Evolutionary conservation across 805 yeast genomes (phyloP), one percentile per base, ranked within the genome.

Genomic region (Jamesozyma piceae): DNA sequence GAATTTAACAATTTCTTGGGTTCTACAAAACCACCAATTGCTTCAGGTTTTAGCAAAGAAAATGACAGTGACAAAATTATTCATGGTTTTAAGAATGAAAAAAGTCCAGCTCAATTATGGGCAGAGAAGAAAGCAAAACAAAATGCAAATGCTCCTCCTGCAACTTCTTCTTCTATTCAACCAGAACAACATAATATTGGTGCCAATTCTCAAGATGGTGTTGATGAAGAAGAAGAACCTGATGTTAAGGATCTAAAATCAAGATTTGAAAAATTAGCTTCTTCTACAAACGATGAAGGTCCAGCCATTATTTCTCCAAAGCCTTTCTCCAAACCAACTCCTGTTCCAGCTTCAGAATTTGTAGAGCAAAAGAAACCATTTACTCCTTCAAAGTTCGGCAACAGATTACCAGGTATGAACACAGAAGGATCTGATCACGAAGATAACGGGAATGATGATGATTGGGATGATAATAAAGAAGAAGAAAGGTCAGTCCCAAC

Each of bases 61-160:
- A 40, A 56, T 22, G 49, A 53, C 14, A 27, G 20, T 37, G 67
- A 64, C 33, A 71, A 73, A 46, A 63, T 72, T 3, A 72, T 73
- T 37, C 77, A 79, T 42, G 90, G 86, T 32, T 65, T 78, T 39
- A 74, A 74, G 47, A 75, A 72, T 47, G 96, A 95, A 47, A 84
- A 86, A 63, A 83, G 95, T 6, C 96, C 97, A 20, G 96, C 96
- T 24, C 96, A 88, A 66, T 55, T 85, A 24, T 88, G 97, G 97
- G 97, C 96, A 20, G 96, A 83, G 59, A 83, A 80, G 66, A 78
- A 81, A 57, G 95, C 87, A 38, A 73, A 79, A 58, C 77, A 69
- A 24, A 39, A 35, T 24, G 42, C 35, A 13, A 27, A 30, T 10
- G 18, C 38, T 15, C 3, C 42, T 3, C 31, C 43, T n/a, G 26